These are phyloP conservation scores for Pyrenochaeta sp. DNA, from an alignment of 2,329 filamentous ascomycete genomes.

Conservation along the genomic window DNA sequence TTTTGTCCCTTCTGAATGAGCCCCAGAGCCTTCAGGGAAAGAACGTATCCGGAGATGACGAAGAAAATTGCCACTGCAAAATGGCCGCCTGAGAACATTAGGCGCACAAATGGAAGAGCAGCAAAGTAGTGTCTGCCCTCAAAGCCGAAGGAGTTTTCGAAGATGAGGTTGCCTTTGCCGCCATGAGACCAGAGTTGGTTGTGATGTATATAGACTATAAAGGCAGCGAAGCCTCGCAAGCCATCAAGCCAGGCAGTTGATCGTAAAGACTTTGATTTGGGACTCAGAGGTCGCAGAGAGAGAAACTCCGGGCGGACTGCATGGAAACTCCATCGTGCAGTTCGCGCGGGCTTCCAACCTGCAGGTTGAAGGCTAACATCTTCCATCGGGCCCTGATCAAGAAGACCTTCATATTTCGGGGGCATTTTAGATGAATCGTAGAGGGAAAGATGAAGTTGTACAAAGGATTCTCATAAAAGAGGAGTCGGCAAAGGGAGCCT, in stretches of 20 bases:
- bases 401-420: slow-evolving; percentile 33
- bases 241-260: slow-evolving; percentile 62
- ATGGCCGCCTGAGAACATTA: slow-evolving; percentile 58
- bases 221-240: slow-evolving; percentile 70
- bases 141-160: slow-evolving; percentile 42
- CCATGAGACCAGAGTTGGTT: slow-evolving; percentile 53
- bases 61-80: slow-evolving; percentile 65
- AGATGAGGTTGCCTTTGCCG: slow-evolving; percentile 58
- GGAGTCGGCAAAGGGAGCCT: no score
- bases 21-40: slow-evolving; percentile 56
- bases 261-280: slow-evolving; percentile 28
- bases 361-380: slow-evolving; percentile 31
- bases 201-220: slow-evolving; percentile 70
- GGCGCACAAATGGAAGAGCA: slow-evolving; percentile 51
- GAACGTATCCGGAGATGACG: slow-evolving; percentile 61
- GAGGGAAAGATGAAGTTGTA: no score
- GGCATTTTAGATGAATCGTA: slow-evolving; percentile 27
- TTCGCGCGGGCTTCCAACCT: slow-evolving; percentile 36
- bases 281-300: slow-evolving; percentile 19
- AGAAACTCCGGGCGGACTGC: slow-evolving; percentile 42
- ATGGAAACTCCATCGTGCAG: slow-evolving; percentile 40
- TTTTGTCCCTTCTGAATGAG: slow-evolving; percentile 53
- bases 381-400: slow-evolving; percentile 35
- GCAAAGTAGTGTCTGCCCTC: slow-evolving; percentile 39
- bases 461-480: no score